Evolutionary conservation across 2,329 filamentous ascomycete species (phyloP), one percentile per base, ranked within the genome.

Genomic region (Trematosphaeria pertusa): DNA sequence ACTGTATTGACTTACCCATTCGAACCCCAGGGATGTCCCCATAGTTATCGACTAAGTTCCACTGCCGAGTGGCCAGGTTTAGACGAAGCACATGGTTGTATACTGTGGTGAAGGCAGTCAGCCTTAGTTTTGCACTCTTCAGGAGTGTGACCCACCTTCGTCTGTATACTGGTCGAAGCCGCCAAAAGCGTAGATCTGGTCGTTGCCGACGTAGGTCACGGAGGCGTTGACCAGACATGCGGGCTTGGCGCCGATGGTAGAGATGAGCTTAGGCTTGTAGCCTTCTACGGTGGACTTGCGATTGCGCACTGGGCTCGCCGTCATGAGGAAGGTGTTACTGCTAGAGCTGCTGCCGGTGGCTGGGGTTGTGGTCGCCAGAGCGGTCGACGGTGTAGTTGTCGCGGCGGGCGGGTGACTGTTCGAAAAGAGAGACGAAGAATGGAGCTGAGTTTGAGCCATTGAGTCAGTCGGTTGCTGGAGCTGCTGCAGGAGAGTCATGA

Each of bases 101-200:
- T 14, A 99, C 87, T 83, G 18, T 4, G n/a, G n/a, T n/a, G n/a
- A n/a, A 24, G 36, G 46, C 35, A 52, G 51, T 40, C 28, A 48
- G 30, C 30, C n/a, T 19, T 5, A 10, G 2, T n/a, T 33, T n/a
- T 10, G 12, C 10, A 18, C 19, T 15, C 6, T 14, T 18, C 18
- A n/a, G n/a, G 10, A 3, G 21, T 21, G 22, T 38, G 21, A 51
- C 57, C 34, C 54, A 82, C 81, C 89, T 77, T 99, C 94, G 71
- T 99, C 94, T 0, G 94, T 99, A 69, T 96, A 97, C 73, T 97
- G 93, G 69, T 99, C 94, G 67, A 99, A 99, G 14, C 94, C 94
- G 33, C 94, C 94, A 78, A 99, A 99, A 9, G 93, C 94, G 73
- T 95, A 97, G 62, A 99, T 97, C 73, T 94, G 87, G 70, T 97